phyloP scores from a whole-genome alignment of 2,329 filamentous ascomycete species.

The Coleophoma cylindrospora region DNA sequence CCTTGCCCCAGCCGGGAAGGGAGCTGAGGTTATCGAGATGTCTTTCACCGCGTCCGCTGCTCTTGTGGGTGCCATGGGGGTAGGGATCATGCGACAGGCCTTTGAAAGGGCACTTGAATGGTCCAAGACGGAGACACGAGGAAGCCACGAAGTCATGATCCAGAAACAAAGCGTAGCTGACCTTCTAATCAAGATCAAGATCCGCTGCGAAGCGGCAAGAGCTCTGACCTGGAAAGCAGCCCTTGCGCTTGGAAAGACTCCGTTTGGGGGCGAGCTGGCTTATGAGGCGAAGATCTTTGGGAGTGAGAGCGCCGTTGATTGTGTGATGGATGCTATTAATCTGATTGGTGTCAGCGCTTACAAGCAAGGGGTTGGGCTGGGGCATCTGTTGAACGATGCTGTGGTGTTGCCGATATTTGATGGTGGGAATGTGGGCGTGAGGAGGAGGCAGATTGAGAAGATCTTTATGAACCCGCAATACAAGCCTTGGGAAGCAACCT shows the following conservation, averaged over 20 bases:
- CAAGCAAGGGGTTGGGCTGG: constrained; percentile 18
- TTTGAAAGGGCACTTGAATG: constrained; percentile 48
- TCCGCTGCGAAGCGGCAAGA: constrained; percentile 41
- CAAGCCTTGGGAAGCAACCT: constrained; percentile 32
- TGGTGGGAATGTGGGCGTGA: constrained; percentile 47
- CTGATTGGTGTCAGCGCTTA: constrained; percentile 38
- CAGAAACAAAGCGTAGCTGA: constrained; percentile 46
- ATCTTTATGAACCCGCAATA: constrained; percentile 38
- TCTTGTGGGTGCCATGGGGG: constrained; percentile 48
- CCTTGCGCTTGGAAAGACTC: constrained; percentile 24
- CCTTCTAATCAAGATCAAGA: constrained; percentile 46
- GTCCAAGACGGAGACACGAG: constrained; percentile 34
- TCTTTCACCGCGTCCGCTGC: constrained; percentile 33
- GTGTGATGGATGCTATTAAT: constrained; percentile 42
- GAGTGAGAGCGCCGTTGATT: constrained; percentile 42
- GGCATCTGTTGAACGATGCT: constrained; percentile 37
- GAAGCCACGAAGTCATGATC: constrained; percentile 39
- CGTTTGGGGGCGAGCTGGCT: constrained; percentile 34
- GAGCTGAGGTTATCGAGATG: constrained; percentile 34
- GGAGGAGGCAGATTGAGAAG: constrained; percentile 41
- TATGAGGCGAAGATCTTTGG: constrained; percentile 46
- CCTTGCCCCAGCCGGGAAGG: constrained; percentile 37
- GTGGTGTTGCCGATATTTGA: constrained; percentile 45
- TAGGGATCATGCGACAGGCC: constrained; percentile 46
- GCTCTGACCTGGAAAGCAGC: constrained; percentile 47